A percentile compares a stretch with the other conserved stretches of the same genome.
These are phyloP conservation scores for Daedaleopsis sinensis DNA, from an alignment of 768 basidiomycete species.

Conservation along the genomic window DNA sequence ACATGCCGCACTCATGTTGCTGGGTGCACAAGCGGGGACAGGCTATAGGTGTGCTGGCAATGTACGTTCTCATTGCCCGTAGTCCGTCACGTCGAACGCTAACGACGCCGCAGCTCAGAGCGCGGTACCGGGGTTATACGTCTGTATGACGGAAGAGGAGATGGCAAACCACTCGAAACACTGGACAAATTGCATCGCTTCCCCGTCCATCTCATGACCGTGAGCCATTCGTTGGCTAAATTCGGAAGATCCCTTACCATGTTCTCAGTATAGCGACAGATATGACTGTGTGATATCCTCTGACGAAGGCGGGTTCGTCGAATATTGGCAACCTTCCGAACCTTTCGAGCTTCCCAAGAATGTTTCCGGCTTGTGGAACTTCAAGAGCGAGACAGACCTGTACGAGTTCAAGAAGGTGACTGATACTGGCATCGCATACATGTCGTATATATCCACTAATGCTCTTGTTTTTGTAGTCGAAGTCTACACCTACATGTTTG, in stretches of 20 bases:
- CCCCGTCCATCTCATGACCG: constrained; percentile 91
- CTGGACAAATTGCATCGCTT: constrained; percentile 80
- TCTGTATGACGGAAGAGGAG: constrained; percentile 92
- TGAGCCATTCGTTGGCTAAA: constrained; percentile 15
- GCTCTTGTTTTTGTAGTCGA: constrained; percentile 55
- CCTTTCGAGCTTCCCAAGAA: constrained; percentile 85
- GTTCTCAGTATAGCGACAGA: constrained; percentile 81
- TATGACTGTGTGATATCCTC: constrained; percentile 93
- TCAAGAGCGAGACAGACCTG: constrained; percentile 88
- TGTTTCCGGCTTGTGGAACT: constrained; percentile 82
- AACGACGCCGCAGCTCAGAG: constrained; percentile 66
- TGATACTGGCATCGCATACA: constrained; percentile 8
- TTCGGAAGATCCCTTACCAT: not conserved
- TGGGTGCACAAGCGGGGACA: constrained; percentile 94
- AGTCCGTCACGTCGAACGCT: constrained; percentile 4
- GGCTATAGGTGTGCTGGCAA: constrained; percentile 84
- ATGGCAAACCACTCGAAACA: constrained; percentile 73
- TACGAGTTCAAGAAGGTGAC: constrained; percentile 97
- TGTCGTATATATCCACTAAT: not conserved
- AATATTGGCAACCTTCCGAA: constrained; percentile 93
- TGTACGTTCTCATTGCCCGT: constrained; percentile 52
- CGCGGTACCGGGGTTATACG: constrained; percentile 71
- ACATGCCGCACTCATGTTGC: constrained; percentile 84
- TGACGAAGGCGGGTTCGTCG: constrained; percentile 92
- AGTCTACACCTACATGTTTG: constrained; percentile 89